Conservation (phyloP, 208 protist genomes). For the Balamuthia mandrillaris region DNA sequence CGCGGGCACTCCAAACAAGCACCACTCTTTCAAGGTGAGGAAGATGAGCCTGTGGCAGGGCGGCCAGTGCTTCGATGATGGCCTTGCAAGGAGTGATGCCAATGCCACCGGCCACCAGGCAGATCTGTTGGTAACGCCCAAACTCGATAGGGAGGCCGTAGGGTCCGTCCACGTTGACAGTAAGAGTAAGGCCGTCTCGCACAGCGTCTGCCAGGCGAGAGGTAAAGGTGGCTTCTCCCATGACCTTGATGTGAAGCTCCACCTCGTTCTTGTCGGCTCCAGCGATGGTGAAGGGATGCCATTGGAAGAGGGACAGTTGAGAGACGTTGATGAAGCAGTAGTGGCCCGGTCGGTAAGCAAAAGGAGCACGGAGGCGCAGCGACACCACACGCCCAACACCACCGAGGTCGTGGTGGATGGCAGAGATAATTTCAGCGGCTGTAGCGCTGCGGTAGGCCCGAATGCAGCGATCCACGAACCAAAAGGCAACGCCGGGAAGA, state of each 20-base stretch:
- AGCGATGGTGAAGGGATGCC: slow-evolving; percentile 72
- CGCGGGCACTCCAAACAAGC: too few species aligned
- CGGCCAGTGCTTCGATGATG: too few species aligned
- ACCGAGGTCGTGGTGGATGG: slow-evolving; percentile 66
- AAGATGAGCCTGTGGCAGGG: too few species aligned
- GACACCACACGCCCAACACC: slow-evolving; percentile 72
- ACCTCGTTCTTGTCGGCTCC: neutral
- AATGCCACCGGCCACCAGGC: too few species aligned
- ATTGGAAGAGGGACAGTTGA: slow-evolving; percentile 68
- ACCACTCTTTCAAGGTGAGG: too few species aligned
- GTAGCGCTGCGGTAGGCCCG: too few species aligned
- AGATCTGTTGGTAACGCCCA: too few species aligned
- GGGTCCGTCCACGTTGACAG: too few species aligned
- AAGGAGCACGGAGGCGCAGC: slow-evolving; percentile 66
- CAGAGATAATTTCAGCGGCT: slow-evolving; percentile 63
- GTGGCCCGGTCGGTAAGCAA: slow-evolving; percentile 61
- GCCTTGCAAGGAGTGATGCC: too few species aligned
- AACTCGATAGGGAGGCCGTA: too few species aligned
- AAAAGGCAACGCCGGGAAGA: too few species aligned
- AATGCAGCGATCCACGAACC: too few species aligned
- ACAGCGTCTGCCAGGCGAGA: slow-evolving; percentile 30
- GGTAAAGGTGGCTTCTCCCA: slow-evolving; percentile 67
- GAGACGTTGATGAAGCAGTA: slow-evolving; percentile 71
- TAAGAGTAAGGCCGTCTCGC: neutral
- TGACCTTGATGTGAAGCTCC: slow-evolving; percentile 65